A percentile compares a stretch with the other conserved stretches of the same genome.
phyloP scores from a whole-genome alignment of 768 basidiomycete species.

The Gloeophyllum trabeum region DNA sequence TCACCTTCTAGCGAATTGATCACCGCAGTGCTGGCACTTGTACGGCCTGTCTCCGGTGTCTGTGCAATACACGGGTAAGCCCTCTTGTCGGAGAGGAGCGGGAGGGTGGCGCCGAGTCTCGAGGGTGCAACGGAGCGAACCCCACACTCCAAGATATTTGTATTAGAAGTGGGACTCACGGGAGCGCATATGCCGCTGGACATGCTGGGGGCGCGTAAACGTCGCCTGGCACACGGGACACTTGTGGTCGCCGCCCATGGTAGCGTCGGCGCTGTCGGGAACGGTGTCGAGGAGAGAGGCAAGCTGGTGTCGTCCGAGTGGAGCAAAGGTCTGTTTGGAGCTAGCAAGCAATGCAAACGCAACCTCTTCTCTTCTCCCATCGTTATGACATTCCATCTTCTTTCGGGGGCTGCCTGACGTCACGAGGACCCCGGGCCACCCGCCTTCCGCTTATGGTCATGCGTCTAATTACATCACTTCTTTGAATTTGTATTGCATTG shows the following conservation, averaged over 20 bases:
- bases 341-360: too few species aligned
- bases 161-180: conserved; percentile 40
- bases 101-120: conserved; percentile 5
- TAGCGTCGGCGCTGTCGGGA: not conserved
- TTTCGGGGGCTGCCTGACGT: too few species aligned
- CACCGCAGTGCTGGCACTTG: conserved; percentile 80
- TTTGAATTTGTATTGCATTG: too few species aligned
- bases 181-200: conserved; percentile 83
- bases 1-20: conserved; percentile 82
- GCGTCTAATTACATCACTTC: too few species aligned
- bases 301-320: too few species aligned
- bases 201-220: conserved; percentile 84
- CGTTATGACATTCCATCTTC: too few species aligned
- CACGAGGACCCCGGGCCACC: too few species aligned
- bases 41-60: conserved; percentile 88
- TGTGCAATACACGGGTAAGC: conserved; percentile 17
- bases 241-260: conserved; percentile 76
- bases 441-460: too few species aligned
- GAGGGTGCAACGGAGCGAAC: too few species aligned
- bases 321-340: too few species aligned
- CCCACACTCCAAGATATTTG: conserved; percentile 4
- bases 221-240: conserved; percentile 83
- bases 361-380: too few species aligned
- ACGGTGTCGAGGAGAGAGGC: not conserved
- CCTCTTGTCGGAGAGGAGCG: conserved; percentile 4